Percentiles rank a stretch among this genome's conserved stretches.
phyloP scores from a whole-genome alignment of 805 yeast genomes.

The Ogataea methylovora region DNA sequence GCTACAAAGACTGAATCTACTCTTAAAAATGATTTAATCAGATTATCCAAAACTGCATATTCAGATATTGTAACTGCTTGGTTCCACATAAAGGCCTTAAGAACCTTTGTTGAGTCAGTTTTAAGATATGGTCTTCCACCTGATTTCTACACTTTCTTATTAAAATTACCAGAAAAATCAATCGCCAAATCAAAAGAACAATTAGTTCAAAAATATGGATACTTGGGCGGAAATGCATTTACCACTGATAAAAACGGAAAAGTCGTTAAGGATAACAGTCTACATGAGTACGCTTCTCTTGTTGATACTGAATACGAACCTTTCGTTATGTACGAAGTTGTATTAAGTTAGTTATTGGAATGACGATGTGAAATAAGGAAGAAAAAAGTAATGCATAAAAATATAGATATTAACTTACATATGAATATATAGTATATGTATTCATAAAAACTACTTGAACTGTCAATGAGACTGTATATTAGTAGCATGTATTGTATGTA shows the following conservation, averaged over 20 bases:
- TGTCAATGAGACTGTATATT: no score
- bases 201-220: slow-evolving; percentile 71
- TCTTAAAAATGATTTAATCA: slow-evolving; percentile 66
- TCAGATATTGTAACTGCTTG: slow-evolving; percentile 78
- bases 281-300: slow-evolving; percentile 83
- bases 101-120: slow-evolving; percentile 88
- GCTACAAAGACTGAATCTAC: slow-evolving; percentile 71
- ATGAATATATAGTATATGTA: no score
- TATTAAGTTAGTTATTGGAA: slow-evolving; percentile 27
- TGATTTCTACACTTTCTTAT: slow-evolving; percentile 53
- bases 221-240: slow-evolving; percentile 87
- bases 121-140: slow-evolving; percentile 97
- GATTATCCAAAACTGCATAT: slow-evolving; percentile 85
- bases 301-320: slow-evolving; percentile 97
- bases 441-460: no score
- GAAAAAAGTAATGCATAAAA: no score
- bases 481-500: no score
- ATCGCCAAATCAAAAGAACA: slow-evolving; percentile 57
- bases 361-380: no score
- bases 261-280: slow-evolving; percentile 46
- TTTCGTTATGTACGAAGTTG: slow-evolving; percentile 72
- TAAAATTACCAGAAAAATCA: slow-evolving; percentile 37
- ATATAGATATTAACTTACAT: no score
- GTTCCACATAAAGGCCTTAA: slow-evolving; percentile 83
- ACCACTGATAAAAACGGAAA: slow-evolving; percentile 59